These are phyloP conservation scores for Nakazawaea holstii DNA, from an alignment of 805 yeast genomes.

Conservation along the genomic window DNA sequence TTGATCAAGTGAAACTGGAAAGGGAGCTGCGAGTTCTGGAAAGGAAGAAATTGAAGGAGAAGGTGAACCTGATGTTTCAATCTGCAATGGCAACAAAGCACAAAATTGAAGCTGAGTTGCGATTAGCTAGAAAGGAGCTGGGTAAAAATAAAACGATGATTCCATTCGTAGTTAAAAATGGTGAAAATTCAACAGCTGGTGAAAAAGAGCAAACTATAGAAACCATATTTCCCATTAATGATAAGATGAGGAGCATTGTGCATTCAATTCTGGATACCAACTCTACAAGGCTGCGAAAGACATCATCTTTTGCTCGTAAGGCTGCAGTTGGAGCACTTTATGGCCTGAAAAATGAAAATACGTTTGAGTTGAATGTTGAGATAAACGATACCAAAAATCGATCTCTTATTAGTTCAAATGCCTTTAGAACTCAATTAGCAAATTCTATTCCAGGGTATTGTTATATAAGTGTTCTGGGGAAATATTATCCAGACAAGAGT, in stretches of 20 bases:
- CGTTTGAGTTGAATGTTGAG: not conserved
- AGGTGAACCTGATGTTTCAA: not conserved
- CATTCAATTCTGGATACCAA: not conserved
- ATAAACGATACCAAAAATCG: not conserved
- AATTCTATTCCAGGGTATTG: not conserved
- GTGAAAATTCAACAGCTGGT: not conserved
- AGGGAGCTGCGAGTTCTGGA: not conserved
- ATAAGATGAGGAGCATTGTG: not conserved
- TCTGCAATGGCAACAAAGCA: not conserved
- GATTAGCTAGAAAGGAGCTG: not conserved
- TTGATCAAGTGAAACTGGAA: not conserved
- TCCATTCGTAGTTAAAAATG: not conserved
- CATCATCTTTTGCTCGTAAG: not conserved
- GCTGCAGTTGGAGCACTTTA: not conserved
- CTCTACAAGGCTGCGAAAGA: not conserved
- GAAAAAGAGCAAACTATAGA: not conserved
- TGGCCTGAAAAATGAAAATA: not conserved
- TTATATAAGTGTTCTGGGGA: not conserved
- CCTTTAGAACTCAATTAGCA: not conserved
- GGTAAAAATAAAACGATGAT: not conserved
- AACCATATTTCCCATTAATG: not conserved
- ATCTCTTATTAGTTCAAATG: not conserved
- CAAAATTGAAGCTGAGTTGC: not conserved
- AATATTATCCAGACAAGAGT: not conserved
- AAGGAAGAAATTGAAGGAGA: not conserved